These are phyloP conservation scores for Rhodotorula glutinis DNA, from an alignment of 1,284 basidiomycete species.

Conservation along the genomic window DNA sequence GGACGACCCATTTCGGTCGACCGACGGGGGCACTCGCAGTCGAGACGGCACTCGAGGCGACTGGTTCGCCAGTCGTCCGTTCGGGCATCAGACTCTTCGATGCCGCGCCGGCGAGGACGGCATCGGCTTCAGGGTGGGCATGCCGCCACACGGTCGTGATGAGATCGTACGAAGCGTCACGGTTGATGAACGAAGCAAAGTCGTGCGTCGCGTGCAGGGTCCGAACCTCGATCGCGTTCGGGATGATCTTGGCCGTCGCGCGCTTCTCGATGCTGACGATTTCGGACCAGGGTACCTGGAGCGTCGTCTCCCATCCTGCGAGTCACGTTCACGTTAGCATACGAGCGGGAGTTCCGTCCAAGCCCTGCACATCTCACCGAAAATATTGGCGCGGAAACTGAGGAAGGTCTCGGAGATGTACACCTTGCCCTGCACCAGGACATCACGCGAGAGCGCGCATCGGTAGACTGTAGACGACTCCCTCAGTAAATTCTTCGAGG, in stretches of 20 bases:
- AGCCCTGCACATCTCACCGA: constrained; percentile 55
- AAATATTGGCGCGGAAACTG: constrained; percentile 97
- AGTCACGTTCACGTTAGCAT: too few relatives aligned
- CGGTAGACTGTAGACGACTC: constrained; percentile 59
- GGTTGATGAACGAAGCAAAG: constrained; percentile 90
- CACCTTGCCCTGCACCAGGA: constrained; percentile 88
- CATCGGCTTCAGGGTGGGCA: constrained; percentile 63
- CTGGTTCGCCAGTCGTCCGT: not conserved
- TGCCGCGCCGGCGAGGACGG: not conserved
- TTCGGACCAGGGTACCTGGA: constrained; percentile 33
- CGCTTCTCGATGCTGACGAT: constrained; percentile 37
- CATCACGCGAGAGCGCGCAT: constrained; percentile 91
- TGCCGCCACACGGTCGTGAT: constrained; percentile 94
- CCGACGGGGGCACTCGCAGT: not conserved
- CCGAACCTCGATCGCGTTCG: constrained; percentile 89
- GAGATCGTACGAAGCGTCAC: constrained; percentile 93
- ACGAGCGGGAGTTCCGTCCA: too few relatives aligned
- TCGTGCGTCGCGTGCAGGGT: constrained; percentile 74
- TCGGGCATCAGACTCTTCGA: not conserved
- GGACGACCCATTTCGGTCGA: not conserved
- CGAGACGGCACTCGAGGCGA: not conserved
- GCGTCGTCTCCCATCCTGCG: constrained; percentile 31
- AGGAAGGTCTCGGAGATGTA: constrained; percentile 98
- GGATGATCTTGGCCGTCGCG: constrained; percentile 89
- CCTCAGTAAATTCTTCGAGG: too few relatives aligned